These are phyloP conservation scores for Hypericum perforatum DNA, from an alignment of 345 rosid species.

Conservation along the genomic window DNA sequence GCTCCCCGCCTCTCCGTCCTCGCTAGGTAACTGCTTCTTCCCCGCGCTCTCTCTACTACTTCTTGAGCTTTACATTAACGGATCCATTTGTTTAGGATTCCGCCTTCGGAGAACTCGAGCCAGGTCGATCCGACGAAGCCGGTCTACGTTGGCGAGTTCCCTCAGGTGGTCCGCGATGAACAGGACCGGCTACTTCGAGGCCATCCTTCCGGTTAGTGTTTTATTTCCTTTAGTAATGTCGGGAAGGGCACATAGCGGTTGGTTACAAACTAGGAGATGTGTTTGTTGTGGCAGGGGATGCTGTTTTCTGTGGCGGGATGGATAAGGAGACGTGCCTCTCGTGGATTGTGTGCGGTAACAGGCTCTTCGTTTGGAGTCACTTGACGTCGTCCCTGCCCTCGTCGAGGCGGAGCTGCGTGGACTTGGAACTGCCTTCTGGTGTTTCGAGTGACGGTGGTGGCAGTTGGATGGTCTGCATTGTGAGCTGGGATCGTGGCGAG, in stretches of 20 bases:
- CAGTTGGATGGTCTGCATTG: conserved; percentile 59
- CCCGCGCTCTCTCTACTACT: not conserved
- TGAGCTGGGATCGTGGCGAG: conserved; percentile 45
- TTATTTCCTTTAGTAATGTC: conserved; percentile 3
- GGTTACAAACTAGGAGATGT: conserved; percentile 11
- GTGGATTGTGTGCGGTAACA: conserved; percentile 66
- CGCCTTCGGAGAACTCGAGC: conserved; percentile 34
- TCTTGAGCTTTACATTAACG: not conserved
- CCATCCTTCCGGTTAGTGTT: conserved; percentile 47
- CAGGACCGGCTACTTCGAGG: conserved; percentile 36
- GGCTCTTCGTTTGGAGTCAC: conserved; percentile 66
- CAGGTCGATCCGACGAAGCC: conserved; percentile 59
- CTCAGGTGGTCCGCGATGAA: conserved; percentile 66
- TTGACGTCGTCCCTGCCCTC: conserved; percentile 40
- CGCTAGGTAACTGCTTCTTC: conserved; percentile 44
- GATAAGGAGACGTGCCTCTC: conserved; percentile 61
- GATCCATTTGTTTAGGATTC: conserved; percentile 30
- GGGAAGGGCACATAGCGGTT: not conserved
- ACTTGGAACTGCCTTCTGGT: conserved; percentile 51
- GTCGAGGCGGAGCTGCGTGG: conserved; percentile 30
- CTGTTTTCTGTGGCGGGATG: conserved; percentile 61
- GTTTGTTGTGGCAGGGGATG: conserved; percentile 36
- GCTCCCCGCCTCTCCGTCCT: conserved; percentile 83
- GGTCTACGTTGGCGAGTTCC: conserved; percentile 83
- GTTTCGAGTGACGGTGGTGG: conserved; percentile 22